phyloP scores from a whole-genome alignment of 768 basidiomycete genomes.

The Mrakia frigida region DNA sequence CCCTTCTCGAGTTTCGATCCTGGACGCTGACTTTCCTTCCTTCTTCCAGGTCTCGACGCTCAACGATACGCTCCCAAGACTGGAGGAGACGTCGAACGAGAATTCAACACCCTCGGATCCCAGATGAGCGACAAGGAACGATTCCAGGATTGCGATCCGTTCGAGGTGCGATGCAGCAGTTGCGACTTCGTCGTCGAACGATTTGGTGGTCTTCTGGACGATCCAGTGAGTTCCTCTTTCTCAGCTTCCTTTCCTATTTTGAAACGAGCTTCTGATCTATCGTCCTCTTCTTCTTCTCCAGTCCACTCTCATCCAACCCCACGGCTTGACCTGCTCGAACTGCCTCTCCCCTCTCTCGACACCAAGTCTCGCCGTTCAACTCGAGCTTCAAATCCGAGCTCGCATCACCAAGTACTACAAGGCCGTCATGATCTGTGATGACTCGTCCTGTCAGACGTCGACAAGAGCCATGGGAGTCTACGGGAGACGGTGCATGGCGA shows the following conservation, averaged over 20 bases:
- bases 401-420: slow-evolving; percentile 80
- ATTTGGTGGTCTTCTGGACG: slow-evolving; percentile 44
- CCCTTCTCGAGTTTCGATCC: slow-evolving; percentile 6
- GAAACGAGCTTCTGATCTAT: background rate
- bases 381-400: slow-evolving; percentile 76
- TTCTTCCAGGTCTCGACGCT: slow-evolving; percentile 42
- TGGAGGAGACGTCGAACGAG: slow-evolving; percentile 53
- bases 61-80: slow-evolving; percentile 39
- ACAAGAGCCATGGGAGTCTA: slow-evolving; percentile 95
- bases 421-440: slow-evolving; percentile 81
- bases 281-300: background rate
- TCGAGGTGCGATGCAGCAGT: slow-evolving; percentile 67
- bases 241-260: slow-evolving; percentile 46
- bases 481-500: slow-evolving; percentile 69
- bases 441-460: slow-evolving; percentile 66
- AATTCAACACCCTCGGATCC: slow-evolving; percentile 77
- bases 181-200: slow-evolving; percentile 54
- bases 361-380: slow-evolving; percentile 70
- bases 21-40: background rate
- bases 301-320: slow-evolving; percentile 51
- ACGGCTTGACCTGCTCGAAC: slow-evolving; percentile 65
- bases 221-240: slow-evolving; percentile 38
- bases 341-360: slow-evolving; percentile 56
- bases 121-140: slow-evolving; percentile 82
- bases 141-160: slow-evolving; percentile 68